Conservation (phyloP, 2,329 filamentous ascomycete species). For the Ceratocystis cacaofunesta region DNA sequence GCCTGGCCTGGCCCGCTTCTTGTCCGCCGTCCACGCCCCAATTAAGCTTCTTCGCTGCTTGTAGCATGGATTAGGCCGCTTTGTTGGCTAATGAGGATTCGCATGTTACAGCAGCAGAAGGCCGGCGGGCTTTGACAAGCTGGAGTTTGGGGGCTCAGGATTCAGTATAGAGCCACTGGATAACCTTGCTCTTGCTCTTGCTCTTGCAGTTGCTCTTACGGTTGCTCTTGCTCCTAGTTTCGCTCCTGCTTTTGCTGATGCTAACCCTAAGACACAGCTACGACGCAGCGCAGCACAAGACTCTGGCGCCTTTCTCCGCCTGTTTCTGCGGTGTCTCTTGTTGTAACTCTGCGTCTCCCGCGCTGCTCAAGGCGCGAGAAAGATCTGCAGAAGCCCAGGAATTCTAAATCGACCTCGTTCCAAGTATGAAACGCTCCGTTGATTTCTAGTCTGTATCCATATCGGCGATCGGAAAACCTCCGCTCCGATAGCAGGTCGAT, state of each 20-base stretch:
- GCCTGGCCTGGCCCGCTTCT: not conserved
- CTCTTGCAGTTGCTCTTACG: too few species aligned
- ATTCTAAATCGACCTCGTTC: not conserved
- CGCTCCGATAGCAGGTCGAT: not conserved
- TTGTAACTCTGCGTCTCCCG: not conserved
- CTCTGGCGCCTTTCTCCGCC: not conserved
- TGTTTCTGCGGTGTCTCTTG: not conserved
- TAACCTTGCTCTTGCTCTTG: too few species aligned
- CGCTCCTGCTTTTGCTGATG: too few species aligned
- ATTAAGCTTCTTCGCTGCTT: slow-evolving; percentile 1
- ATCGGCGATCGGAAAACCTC: not conserved
- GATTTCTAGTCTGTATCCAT: not conserved
- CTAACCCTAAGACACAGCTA: too few species aligned
- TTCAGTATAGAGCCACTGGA: too few species aligned
- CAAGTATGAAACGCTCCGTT: not conserved
- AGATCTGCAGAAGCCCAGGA: not conserved
- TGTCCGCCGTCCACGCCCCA: not conserved
- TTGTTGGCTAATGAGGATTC: not conserved
- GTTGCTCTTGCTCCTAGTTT: too few species aligned
- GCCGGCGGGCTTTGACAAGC: not conserved
- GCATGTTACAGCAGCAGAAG: not conserved
- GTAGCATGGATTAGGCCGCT: not conserved
- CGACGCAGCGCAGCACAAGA: too few species aligned
- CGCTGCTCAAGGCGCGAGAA: not conserved
- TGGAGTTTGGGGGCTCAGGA: not conserved